phyloP scores from a whole-genome alignment of 2,329 filamentous ascomycete genomes.

The Curvularia sp. region DNA sequence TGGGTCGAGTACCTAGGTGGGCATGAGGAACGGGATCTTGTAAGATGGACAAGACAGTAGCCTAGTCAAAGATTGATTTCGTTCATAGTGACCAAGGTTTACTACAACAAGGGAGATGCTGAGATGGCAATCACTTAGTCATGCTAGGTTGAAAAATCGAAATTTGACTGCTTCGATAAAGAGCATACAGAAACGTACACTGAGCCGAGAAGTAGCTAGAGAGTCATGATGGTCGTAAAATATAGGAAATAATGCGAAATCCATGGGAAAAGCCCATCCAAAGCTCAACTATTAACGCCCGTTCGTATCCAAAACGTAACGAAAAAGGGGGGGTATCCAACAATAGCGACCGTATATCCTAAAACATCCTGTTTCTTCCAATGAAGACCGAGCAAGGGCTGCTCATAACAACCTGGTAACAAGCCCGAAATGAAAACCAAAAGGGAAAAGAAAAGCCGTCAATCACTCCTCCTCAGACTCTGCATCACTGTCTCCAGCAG shows the following conservation, averaged over 20 bases:
- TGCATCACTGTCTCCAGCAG: conserved; percentile 14
- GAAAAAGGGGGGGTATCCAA: conserved; percentile 11
- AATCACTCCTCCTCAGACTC: conserved; percentile 26
- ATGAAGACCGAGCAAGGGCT: neutral
- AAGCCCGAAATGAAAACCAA: neutral
- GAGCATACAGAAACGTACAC: neutral
- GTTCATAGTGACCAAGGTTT: neutral
- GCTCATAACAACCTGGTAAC: neutral
- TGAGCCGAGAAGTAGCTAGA: neutral
- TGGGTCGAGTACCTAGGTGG: no score
- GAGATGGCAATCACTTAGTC: neutral
- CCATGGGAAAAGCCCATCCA: no score
- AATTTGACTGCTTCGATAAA: neutral
- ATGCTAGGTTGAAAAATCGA: neutral
- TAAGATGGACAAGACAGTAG: neutral
- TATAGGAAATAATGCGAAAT: neutral
- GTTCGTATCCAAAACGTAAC: neutral
- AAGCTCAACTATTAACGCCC: no score
- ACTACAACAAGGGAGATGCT: neutral
- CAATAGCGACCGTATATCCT: conserved; percentile 2
- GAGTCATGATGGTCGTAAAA: neutral
- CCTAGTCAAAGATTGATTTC: neutral
- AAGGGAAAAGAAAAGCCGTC: neutral
- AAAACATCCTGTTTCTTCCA: neutral
- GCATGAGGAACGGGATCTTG: no score